Conservation (phyloP, 2,329 filamentous ascomycete genomes). For the Phaeosphaeriaceae sp. region DNA sequence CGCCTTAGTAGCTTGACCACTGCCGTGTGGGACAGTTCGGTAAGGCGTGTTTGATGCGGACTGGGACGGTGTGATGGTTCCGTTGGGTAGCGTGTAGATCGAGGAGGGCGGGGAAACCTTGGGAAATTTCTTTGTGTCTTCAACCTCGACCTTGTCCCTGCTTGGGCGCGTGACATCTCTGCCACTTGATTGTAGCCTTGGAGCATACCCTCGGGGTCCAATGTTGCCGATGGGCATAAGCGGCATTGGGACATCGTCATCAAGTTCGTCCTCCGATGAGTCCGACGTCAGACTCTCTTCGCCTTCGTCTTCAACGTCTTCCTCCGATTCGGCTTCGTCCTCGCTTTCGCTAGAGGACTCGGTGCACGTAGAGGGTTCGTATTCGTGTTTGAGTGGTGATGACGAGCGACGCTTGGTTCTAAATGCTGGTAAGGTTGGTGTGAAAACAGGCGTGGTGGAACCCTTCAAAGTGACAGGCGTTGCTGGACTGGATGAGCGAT, state of each 20-base stretch:
- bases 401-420: constrained; percentile 74
- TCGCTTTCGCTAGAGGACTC: constrained; percentile 67
- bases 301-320: constrained; percentile 60
- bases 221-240: constrained; percentile 40
- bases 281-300: constrained; percentile 55
- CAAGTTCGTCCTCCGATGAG: constrained; percentile 65
- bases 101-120: constrained; percentile 51
- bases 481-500: constrained; percentile 60
- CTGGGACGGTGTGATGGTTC: constrained; percentile 77
- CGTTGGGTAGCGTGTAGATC: constrained; percentile 48
- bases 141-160: constrained; percentile 16
- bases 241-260: constrained; percentile 53
- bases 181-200: constrained; percentile 17
- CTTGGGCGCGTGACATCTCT: constrained; percentile 16
- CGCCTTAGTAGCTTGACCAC: constrained; percentile 60
- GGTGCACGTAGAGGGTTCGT: constrained; percentile 80
- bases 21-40: constrained; percentile 59
- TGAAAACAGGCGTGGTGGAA: constrained; percentile 55
- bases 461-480: constrained; percentile 55
- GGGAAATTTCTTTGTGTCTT: constrained; percentile 48
- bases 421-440: constrained; percentile 55
- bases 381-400: constrained; percentile 96
- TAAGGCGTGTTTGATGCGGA: constrained; percentile 81
- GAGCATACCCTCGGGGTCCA: constrained; percentile 23
- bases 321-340: constrained; percentile 51